Base-by-base conservation (phyloP, 1,139 yeast species). In the Candida smagusa region DNA sequence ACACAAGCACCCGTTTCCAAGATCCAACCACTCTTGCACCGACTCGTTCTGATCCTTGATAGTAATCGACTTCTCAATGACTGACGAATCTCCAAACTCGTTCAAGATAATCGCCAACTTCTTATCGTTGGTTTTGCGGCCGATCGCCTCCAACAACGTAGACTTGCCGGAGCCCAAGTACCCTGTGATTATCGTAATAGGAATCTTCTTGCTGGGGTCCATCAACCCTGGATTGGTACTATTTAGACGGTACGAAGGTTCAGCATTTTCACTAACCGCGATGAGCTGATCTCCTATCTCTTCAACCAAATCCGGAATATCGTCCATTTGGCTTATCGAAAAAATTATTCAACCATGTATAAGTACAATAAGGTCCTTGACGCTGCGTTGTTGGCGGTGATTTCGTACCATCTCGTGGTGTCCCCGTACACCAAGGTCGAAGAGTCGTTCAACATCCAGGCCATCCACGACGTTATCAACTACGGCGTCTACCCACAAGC, bases 1-100 rank as follows among this genome's bases (percentile, higher is more conserved):
- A 56, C 99, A 92, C 36, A 94, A 71, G 59, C 99, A 92, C 1
- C 98, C 98, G 56, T 92, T 92, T 2, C 96, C 97, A 23, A 92
- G 66, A 59, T 92, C 98, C 3, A 92, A 69, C 98, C 98, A 94
- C 56, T 92, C 97, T 53, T 89, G 87, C 36, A 86, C 84, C 2
- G 77, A 60, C 6, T 68, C 68, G n/a, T 69, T 42, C 16, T 68
- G 63, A 48, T 84, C 86, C 46, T 81, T 74, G 9, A 92, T 82
- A 0, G 95, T 84, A 41, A 92, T 74, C 0, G 95, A 78, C 58
- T 84, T 84, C 57, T 92, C 99, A 43, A 92, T 89, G 36, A 83
- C 94, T 11, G 90, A 77, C 0, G 97, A 81, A 59, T 85, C 92
- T 7, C 94, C 95, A 65, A 85, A 85, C 59, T 87, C 97, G 61